Base-by-base conservation (phyloP, 176 grass and related monocot genomes). In the Eremochloa ophiuroides region DNA sequence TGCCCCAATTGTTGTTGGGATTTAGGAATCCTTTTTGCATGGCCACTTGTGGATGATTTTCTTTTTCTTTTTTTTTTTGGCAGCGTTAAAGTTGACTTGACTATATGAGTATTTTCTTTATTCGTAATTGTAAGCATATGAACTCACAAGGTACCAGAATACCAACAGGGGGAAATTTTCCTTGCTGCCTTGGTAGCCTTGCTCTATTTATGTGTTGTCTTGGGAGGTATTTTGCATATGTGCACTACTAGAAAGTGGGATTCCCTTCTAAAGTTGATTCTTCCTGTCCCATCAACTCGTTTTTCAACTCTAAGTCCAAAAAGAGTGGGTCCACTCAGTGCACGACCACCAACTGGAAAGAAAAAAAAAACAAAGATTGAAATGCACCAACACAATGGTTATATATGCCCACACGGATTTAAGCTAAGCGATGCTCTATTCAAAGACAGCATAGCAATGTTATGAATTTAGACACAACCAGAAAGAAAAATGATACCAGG, bases 261-360 rank as follows among this genome's bases (percentile, higher is more conserved):
- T 89, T 89, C 82, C 78, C 82, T 81, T 63, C 70, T 66, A 89
- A 85, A 85, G 77, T 71, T 84, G 78, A 85, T 89, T 72, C 41
- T 80, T 80, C 77, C 33, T 85, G 71, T 76, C 43, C 74, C 77
- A 89, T 81, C 63, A 81, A 64, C 33, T 43, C 26, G 7, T 26
- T 68, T 88, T 89, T 89, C 63, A 80, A 89, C 82, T 89, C 76
- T 67, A 70, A 69, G 31, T 26, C 61, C 64, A 43, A 70, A 59
- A 59, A 13, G 4, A 75, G 63, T 69, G 82, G 64, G 75, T 61
- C 76, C 73, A 83, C 31, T 76, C 34, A 88, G 75, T 71, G 69
- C 71, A 70, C 55, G 75, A 69, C 55, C 71, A 85, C 63, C 63
- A 11, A 63, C 77, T 76, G 20, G 37, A 69, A 68, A 63, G 4